Evolutionary conservation across 192 early-diverging fungal genomes (phyloP), one percentile per base, ranked within the genome.

Genomic region (Thamnidium elegans): DNA sequence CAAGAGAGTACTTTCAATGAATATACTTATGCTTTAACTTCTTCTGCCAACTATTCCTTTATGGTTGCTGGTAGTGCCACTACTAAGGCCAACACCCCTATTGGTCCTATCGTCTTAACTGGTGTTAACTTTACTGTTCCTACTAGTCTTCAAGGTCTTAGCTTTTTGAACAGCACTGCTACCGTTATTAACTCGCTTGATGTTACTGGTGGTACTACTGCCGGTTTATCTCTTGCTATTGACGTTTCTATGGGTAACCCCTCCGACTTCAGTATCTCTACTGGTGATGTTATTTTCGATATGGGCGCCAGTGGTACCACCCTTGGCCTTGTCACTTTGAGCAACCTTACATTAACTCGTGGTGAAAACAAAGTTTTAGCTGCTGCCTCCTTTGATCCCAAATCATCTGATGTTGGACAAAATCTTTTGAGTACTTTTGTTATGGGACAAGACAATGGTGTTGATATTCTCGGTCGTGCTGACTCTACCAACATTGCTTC

Each of bases 71-170:
- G 84, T 51, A 68, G 56, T 34, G 85, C 81, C 15, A 68, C 67
- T 50, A 81, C 80, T 43, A 73, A 75, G 20, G 80, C 82, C 26
- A 23, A 51, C 17, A 88, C 85, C 36, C 73, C 86, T 17, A 71
- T 85, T 47, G 86, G 86, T 63, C 56, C 72, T 52, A 72, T 88
- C 20, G 61, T 48, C 4, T 73, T 87, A 42, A 54, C 70, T 45
- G 80, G 78, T 14, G 78, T 88, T n/a, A 70, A 79, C 21, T 87
- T 86, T 72, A 75, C 68, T 50, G 78, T 80, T 14, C 70, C 73
- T 32, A 76, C 82, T 19, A 17, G 58, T 48, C 66, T 88, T 17
- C 60, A 71, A 9, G 86, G 86, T 50, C 74, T 88, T 34, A 81
- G 81, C 55, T 81, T 83, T 20, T 68, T 88, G 26, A 78, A 78